These are phyloP conservation scores for Monosporascus sp. DNA, from an alignment of 2,329 filamentous ascomycete genomes.

Conservation along the genomic window DNA sequence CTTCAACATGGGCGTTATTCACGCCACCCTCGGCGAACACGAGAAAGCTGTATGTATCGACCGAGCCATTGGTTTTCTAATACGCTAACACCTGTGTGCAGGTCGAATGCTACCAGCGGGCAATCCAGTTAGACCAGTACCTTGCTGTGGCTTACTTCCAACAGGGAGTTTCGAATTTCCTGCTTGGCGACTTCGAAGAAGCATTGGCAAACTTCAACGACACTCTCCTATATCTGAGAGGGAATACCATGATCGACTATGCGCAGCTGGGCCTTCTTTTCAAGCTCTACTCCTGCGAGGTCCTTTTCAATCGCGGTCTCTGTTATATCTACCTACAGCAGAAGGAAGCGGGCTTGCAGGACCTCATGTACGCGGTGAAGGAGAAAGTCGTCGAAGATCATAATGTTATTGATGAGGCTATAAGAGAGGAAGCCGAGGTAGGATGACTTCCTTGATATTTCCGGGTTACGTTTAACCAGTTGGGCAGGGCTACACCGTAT, in stretches of 20 bases:
- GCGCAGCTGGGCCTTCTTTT: slow-evolving; percentile 92
- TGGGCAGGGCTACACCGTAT: slow-evolving; percentile 86
- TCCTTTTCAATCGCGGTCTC: slow-evolving; percentile 92
- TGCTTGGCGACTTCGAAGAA: slow-evolving; percentile 95
- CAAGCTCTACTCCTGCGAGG: slow-evolving; percentile 95
- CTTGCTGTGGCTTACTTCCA: slow-evolving; percentile 98
- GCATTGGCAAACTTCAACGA: slow-evolving; percentile 98
- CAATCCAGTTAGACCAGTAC: slow-evolving; percentile 86
- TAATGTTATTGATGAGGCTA: slow-evolving; percentile 96
- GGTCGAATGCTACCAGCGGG: slow-evolving; percentile 93
- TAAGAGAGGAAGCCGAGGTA: slow-evolving; percentile 87
- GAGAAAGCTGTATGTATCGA: slow-evolving; percentile 74
- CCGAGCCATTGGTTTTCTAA: slow-evolving; percentile 2
- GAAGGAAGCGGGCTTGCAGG: slow-evolving; percentile 83
- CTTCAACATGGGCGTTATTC: slow-evolving; percentile 97
- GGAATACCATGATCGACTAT: slow-evolving; percentile 97
- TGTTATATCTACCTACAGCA: slow-evolving; percentile 98
- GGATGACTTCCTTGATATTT: slow-evolving; percentile 14
- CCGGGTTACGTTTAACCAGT: slow-evolving; percentile 19
- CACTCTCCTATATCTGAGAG: slow-evolving; percentile 86
- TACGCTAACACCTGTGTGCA: slow-evolving; percentile 32
- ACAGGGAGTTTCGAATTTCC: slow-evolving; percentile 95
- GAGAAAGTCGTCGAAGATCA: slow-evolving; percentile 96
- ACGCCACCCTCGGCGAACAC: slow-evolving; percentile 93
- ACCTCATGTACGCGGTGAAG: slow-evolving; percentile 83